Base-by-base conservation (phyloP, 2,329 filamentous ascomycete species). In the Macrophomina phaseolina region DNA sequence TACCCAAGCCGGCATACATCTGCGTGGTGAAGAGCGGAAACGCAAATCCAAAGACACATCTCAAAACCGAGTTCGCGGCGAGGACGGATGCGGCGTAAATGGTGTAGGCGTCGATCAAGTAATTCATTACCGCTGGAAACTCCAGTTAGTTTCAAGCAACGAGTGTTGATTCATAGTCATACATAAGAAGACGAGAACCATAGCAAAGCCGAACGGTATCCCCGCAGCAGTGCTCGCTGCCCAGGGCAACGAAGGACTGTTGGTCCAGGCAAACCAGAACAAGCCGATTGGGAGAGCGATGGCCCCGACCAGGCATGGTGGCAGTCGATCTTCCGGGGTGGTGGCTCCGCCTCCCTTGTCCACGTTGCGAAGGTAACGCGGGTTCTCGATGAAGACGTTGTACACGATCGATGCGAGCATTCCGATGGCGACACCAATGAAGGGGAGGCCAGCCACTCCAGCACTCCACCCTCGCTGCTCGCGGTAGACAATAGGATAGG, bases 1-100 rank as follows among this genome's bases (percentile, higher is more conserved):
- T 93, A 84, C 7, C 88, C 88, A 12, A 94, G 82, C 2, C 88
- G 84, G 46, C 72, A 66, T 78, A 79, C 91, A 95, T 94, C 77
- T 94, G 91, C 70, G 86, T 84, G 0, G 92, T 94, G 79, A 95
- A 95, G 1, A 96, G 84, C 0, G 94, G 91, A 0, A 89, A 87
- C 1, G 80, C 85, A 0, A 91, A 92, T 72, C 92, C 92, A 90
- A 91, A 95, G 80, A 94, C 90, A 16, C 87, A 90, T 30, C 91
- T 86, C 67, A 94, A 83, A 74, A 88, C 94, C 0, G 91, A 94
- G 83, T 94, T 94, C 46, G 91, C 91, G 0, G 92, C 92, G 3
- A 94, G 85, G 0, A 91, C 91, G 0, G 90, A 93, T 1, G 92
- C 92, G 0, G 92, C 92, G 78, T 94, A 91, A 79, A 89, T 86